Base-by-base conservation (phyloP, 2,329 filamentous ascomycete species). In the Zymoseptoria crescenta region DNA sequence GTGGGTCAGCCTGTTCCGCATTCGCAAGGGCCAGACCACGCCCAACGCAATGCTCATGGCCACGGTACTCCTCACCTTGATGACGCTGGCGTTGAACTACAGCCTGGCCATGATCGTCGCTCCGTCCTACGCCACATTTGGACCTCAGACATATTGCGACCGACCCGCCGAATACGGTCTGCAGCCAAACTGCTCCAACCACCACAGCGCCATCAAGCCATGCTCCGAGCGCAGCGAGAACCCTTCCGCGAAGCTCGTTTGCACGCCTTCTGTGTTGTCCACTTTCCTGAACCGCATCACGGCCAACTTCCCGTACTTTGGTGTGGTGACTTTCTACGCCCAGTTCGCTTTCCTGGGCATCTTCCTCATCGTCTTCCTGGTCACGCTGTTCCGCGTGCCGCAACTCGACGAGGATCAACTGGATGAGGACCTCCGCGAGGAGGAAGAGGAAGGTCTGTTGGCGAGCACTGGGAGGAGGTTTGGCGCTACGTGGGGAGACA, bases 231-330 rank as follows among this genome's bases (percentile, higher is more conserved):
- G 85, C 8, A 83, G 87, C 4, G 79, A 85, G 35, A 86, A 88
- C 65, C 79, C 81, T n/a, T 80, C 82, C n/a, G 88, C 91, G 2
- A 83, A 83, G 65, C 82, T 86, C 60, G 87, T 96, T 21, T 99
- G 94, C 80, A 97, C 92, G 0, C 91, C 94, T 0, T 93, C 87
- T 21, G 86, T 96, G 45, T 88, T 92, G 73, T 94, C 89, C 60
- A 96, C 90, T 0, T 96, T 99, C 75, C 80, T 99, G 64, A 96
- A 97, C 74, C 86, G 92, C 51, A 84, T 96, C 61, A 92, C 89
- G 21, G 83, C 96, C 70, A 96, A 95, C 72, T 99, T 94, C 81
- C 92, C 94, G 5, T 91, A 96, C 72, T 96, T 99, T 70, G 94
- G 94, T 9, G 85, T 87, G 9, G 78, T 97, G n/a, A 83, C 90